Conservation (phyloP, 345 rosid species). For the Populus simonii region DNA sequence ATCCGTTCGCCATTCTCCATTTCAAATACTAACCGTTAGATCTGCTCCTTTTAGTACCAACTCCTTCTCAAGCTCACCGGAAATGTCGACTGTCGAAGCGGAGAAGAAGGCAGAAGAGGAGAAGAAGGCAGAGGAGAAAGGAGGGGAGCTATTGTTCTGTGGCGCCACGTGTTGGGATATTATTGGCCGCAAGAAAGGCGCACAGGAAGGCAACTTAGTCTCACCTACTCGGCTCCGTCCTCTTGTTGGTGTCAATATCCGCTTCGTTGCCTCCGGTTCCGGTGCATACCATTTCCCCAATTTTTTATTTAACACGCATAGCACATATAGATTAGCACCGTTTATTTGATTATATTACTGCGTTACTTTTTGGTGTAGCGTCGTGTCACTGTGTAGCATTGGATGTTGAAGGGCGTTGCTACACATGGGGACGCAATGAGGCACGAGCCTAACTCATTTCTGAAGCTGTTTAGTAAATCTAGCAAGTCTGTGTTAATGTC, state of each 20-base stretch:
- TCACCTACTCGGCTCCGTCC: constrained; percentile 94
- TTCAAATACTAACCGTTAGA: constrained; percentile 52
- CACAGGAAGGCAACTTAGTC: constrained; percentile 65
- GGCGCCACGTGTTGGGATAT: constrained; percentile 81
- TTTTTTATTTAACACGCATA: not conserved
- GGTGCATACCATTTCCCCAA: constrained; percentile 35
- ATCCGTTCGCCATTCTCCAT: constrained; percentile 23
- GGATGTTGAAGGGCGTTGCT: constrained; percentile 93
- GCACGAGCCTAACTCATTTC: constrained; percentile 29
- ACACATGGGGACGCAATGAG: constrained; percentile 99
- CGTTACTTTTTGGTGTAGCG: constrained; percentile 34
- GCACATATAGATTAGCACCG: not conserved
- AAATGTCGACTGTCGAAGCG: constrained; percentile 54
- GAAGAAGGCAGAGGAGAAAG: constrained; percentile 49
- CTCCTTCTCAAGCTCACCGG: not conserved
- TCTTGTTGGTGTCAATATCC: constrained; percentile 68
- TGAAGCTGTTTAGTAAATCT: constrained; percentile 2
- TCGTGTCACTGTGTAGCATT: constrained; percentile 97
- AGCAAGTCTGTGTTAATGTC: constrained; percentile 1
- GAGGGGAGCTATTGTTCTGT: constrained; percentile 92
- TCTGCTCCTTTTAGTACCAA: constrained; percentile 15
- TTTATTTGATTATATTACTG: constrained; percentile 8
- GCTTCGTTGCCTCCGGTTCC: constrained; percentile 83
- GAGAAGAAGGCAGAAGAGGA: constrained; percentile 47
- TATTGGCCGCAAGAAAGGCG: constrained; percentile 62